These are phyloP conservation scores for Sarocladium kiliense DNA, from an alignment of 2,329 filamentous ascomycete species.

Conservation along the genomic window DNA sequence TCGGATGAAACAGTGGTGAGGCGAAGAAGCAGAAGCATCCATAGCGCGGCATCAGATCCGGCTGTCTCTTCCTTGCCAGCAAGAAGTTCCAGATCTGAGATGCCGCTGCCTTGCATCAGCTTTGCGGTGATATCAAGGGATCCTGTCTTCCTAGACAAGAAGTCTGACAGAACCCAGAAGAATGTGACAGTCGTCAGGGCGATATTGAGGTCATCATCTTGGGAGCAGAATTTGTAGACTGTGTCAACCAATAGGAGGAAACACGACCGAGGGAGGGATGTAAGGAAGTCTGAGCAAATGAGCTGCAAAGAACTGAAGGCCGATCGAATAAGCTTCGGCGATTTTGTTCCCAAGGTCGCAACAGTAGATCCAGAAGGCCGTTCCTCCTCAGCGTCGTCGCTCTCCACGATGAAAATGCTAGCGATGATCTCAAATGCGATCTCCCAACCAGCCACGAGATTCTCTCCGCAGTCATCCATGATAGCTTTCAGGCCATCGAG, in stretches of 20 bases:
- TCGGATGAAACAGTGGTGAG: slow-evolving; percentile 69
- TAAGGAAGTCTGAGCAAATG: slow-evolving; percentile 90
- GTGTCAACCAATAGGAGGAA: slow-evolving; percentile 78
- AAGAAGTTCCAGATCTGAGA: slow-evolving; percentile 47
- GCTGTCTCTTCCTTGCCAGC: slow-evolving; percentile 54
- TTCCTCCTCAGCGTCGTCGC: slow-evolving; percentile 26
- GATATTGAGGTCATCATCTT: slow-evolving; percentile 90
- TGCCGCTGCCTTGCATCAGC: slow-evolving; percentile 46
- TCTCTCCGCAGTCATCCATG: slow-evolving; percentile 84
- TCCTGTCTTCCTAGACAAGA: slow-evolving; percentile 59
- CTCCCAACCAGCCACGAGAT: slow-evolving; percentile 77
- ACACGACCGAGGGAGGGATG: slow-evolving; percentile 64
- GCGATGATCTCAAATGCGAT: slow-evolving; percentile 80
- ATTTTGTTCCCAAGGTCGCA: slow-evolving; percentile 46
- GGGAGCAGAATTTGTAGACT: slow-evolving; percentile 81
- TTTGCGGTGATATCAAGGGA: slow-evolving; percentile 53
- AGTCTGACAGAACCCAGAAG: slow-evolving; percentile 93
- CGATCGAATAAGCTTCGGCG: slow-evolving; percentile 72
- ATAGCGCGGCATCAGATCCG: slow-evolving; percentile 65
- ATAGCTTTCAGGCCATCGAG: slow-evolving; percentile 77
- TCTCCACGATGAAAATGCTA: slow-evolving; percentile 62
- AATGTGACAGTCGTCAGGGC: slow-evolving; percentile 92
- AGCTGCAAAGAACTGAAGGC: slow-evolving; percentile 88
- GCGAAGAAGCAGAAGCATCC: slow-evolving; percentile 70
- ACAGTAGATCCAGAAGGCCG: slow-evolving; percentile 22